Percentiles rank a stretch among this genome's conserved stretches.
Conservation (phyloP, 495 filamentous ascomycete genomes). For the Annulohypoxylon nitens region DNA sequence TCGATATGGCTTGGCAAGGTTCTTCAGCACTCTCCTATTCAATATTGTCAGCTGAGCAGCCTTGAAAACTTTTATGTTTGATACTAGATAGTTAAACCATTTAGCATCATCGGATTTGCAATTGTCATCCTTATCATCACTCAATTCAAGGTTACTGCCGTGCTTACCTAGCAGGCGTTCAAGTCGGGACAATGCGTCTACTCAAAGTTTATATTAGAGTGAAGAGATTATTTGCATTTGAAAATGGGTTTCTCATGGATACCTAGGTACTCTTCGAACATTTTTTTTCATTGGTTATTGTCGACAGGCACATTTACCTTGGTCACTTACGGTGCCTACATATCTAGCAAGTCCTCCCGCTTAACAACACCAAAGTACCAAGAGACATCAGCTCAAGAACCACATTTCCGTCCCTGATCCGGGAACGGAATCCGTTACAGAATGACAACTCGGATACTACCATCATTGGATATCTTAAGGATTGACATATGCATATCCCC, state of each 20-base stretch:
- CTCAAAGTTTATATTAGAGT: neutral
- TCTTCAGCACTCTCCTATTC: slow-evolving; percentile 18
- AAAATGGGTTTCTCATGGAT: neutral
- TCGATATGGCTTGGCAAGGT: slow-evolving; percentile 32
- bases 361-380: neutral
- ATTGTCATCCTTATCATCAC: neutral
- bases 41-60: neutral
- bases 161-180: neutral
- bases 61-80: neutral
- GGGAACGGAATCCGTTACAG: neutral
- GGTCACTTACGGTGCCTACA: neutral
- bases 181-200: neutral
- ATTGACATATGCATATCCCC: neutral
- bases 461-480: neutral
- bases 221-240: neutral
- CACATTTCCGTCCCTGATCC: neutral
- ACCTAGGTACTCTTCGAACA: no score
- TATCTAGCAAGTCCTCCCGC: neutral
- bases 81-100: neutral
- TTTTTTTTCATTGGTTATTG: no score
- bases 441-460: neutral
- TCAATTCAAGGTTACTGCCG: neutral
- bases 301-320: neutral
- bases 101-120: neutral
- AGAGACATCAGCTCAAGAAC: neutral